Base-by-base conservation (phyloP, 2,329 filamentous ascomycete species). In the Ceratocystis eucalypticola region DNA sequence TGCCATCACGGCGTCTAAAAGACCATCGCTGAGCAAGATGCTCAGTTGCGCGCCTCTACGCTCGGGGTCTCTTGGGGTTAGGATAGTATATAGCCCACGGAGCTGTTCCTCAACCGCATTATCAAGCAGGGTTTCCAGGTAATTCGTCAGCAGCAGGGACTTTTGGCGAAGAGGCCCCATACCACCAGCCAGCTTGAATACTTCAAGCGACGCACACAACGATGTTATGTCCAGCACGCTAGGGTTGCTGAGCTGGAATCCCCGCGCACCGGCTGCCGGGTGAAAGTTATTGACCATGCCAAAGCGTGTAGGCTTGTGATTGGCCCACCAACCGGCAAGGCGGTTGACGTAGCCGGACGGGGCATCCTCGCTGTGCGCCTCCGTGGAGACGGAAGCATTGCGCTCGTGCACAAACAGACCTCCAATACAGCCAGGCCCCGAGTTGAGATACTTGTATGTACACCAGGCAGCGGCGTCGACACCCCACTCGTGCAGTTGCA, bases 391-490 rank as follows among this genome's bases (percentile, higher is more conserved):
- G 28, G 74, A 74, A 50, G 87, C 85, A 73, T 95, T 88, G 48
- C 78, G 80, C 72, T 89, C 84, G 74, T 96, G 90, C 7, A 96
- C 88, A 70, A 91, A 96, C 0, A 87, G 78, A 0, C 88, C 91
- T 0, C 84, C 90, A 69, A 95, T 95, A 17, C 86, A 82, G 3
- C 91, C 91, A 0, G 91, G 90, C 0, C 91, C 91, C 30, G 86
- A 85, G 73, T 96, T 96, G 74, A 96, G 82, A 77, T 96, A 96
- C 77, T 96, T 96, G 80, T 96, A 96, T 20, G 87, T 92, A 76
- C 91, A 96, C 91, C 91, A 96, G 65, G 84, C 89, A 17, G 92
- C 91, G 72, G 96, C 96, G 74, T 96, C 91, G 44, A 95, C 90
- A 70, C 88, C 82, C 91, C 91, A 96, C 71, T 93, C 89, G 75